phyloP scores from a whole-genome alignment of 169 alveolate species.

The Eimeria sp. region DNA sequence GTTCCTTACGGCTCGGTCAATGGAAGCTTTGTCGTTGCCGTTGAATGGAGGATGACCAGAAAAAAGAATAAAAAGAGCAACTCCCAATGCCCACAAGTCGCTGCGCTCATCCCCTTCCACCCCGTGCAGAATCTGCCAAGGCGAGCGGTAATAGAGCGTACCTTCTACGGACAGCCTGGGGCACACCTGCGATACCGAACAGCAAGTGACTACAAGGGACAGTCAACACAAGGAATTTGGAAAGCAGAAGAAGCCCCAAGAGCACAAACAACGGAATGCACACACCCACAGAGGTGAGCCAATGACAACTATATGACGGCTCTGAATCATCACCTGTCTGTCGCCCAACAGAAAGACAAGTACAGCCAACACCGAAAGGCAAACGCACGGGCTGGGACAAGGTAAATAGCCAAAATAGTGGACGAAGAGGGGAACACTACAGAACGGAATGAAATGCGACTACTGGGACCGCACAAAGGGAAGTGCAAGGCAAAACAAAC shows the following conservation, averaged over 20 bases:
- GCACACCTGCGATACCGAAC: too few species aligned
- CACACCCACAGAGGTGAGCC: background rate
- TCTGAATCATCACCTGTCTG: background rate
- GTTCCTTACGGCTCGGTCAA: constrained; percentile 63
- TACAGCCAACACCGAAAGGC: background rate
- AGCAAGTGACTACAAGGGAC: background rate
- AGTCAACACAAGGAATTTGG: too few species aligned
- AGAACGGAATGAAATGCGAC: too few species aligned
- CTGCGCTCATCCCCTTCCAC: constrained; percentile 73
- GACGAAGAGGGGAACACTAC: too few species aligned
- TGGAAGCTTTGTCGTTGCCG: constrained; percentile 91
- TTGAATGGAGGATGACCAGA: constrained; percentile 93
- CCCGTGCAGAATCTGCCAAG: constrained; percentile 69
- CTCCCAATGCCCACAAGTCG: constrained; percentile 86
- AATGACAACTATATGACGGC: background rate
- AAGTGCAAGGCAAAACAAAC: too few species aligned
- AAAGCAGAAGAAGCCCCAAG: background rate
- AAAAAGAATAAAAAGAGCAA: constrained; percentile 87
- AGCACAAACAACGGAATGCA: background rate
- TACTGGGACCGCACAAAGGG: too few species aligned
- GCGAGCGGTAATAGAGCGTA: constrained; percentile 84
- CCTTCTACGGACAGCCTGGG: constrained; percentile 20
- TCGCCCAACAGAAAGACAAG: background rate
- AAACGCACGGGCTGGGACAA: background rate
- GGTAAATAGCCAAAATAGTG: too few species aligned